Base-by-base conservation (phyloP, 2,329 filamentous ascomycete genomes). In the Penicillium sp. region DNA sequence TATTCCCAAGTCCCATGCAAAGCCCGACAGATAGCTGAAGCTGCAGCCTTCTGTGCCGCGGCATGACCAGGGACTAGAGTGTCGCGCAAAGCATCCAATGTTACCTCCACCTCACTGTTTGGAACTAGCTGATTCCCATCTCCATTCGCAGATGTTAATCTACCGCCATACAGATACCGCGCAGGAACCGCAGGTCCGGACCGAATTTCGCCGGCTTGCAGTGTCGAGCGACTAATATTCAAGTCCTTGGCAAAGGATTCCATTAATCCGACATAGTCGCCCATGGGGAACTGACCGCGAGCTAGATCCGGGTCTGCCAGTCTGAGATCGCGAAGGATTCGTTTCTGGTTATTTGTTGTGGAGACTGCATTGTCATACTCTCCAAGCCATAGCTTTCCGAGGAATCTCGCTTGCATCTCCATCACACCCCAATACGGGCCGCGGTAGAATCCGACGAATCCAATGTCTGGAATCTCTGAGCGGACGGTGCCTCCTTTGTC, bases 391-490 rank as follows among this genome's bases (percentile, higher is more conserved):
- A 84, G 68, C 11, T 80, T 70, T 0, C 85, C 79, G 6, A 92
- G 74, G 57, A 89, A 81, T 1, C 87, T 82, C 2, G 90, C 86
- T 72, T 95, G 90, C 87, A 91, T 89, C 70, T 94, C 90, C 81
- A 93, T 91, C 0, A 91, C 85, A 1, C 88, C 88, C 90, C 90
- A 95, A 69, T 90, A 94, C 0, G 90, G 89, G 0, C 88, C 88
- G 57, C 90, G 82, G 67, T 95, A 95, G 71, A 91, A 91, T 0
- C 90, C 90, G 1, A 94, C 86, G 63, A 94, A 92, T 0, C 88
- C 89, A 0, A 94, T 74, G 6, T 81, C 82, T 0, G 86, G 81
- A 0, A 91, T 70, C 0, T 78, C 74, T 0, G 81, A 79, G 54
- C 86, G 83, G 51, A 86, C 77, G 0, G 85, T 86, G 1, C 82